Base-by-base conservation (phyloP, 2,329 filamentous ascomycete species). In the Periconia sp. region DNA sequence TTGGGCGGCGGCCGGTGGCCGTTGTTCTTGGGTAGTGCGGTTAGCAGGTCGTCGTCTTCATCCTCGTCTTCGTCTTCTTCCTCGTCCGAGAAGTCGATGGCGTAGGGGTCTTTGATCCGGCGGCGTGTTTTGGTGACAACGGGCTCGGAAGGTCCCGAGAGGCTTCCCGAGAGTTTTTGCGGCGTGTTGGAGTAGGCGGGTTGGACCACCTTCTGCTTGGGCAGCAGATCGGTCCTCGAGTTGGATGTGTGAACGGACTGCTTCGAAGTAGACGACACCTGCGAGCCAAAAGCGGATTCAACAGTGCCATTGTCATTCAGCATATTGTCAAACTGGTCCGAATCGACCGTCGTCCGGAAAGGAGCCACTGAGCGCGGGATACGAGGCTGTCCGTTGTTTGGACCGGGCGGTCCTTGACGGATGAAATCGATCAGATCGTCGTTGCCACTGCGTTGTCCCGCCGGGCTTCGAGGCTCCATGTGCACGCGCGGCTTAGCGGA, bases 381-480 rank as follows among this genome's bases (percentile, higher is more conserved):
- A 20, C 90, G 86, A 54, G 86, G 89, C 57, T 83, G 83, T 23
- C 81, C 81, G 42, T 79, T 80, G 33, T 79, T 76, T 42, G 43
- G 77, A 70, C 77, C 82, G 0, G 90, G 88, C 2, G 92, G 92
- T 1, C 92, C 93, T 69, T 91, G 87, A 44, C 92, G 87, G 60
- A 99, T 95, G 72, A 99, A 97, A 70, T 97, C 92, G 60, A 97
- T 96, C 53, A 99, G 78, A 56, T 97, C 94, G 13, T 90, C 89
- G 52, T 72, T 72, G 35, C 87, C 95, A 59, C 87, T 87, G 47
- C 85, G 85, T 47, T 86, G 81, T 15, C 85, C 81, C 41, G 82
- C 80, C 37, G 90, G 85, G 56, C 91, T 87, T 46, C 91, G 88
- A 53, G 93, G 71, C 47, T 75, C 71, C 64, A 76, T 72, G 48